Evolutionary conservation across 495 filamentous ascomycete genomes (phyloP).

Genomic region (Talaromyces stipitatus): DNA sequence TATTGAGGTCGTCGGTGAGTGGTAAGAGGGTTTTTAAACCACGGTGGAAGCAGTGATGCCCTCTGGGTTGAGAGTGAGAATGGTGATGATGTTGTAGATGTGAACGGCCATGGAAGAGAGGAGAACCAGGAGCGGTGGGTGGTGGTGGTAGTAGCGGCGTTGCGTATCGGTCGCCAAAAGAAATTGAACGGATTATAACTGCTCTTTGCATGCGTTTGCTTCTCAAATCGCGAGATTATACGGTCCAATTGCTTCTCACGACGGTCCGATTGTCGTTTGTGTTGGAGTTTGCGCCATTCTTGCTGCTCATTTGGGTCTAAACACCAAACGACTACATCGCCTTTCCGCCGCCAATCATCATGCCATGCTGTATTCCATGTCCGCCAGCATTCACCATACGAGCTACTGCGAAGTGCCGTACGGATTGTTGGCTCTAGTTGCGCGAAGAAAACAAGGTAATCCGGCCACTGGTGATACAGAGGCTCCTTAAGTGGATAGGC

Average conservation of each 20-base stretch:
- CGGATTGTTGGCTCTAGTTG: constrained; percentile 48
- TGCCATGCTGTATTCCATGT: constrained; percentile 77
- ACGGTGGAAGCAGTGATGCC: not conserved
- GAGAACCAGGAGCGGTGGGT: not conserved
- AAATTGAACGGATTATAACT: not conserved
- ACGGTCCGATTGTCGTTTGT: constrained; percentile 13
- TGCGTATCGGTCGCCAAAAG: constrained; percentile 7
- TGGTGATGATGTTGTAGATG: not conserved
- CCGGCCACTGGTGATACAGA: constrained; percentile 41
- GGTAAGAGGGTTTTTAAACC: not conserved
- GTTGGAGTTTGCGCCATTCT: constrained; percentile 11
- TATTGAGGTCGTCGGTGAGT: not conserved
- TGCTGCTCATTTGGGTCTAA: constrained; percentile 31
- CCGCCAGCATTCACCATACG: constrained; percentile 62
- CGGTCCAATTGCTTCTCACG: constrained; percentile 32
- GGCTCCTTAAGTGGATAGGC: not conserved
- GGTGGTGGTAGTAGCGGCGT: not conserved
- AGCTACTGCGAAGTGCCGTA: constrained; percentile 41
- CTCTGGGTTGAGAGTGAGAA: constrained; percentile 18
- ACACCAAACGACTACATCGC: constrained; percentile 84
- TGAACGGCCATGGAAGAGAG: constrained; percentile 5
- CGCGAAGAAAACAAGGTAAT: constrained; percentile 59
- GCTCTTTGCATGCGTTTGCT: constrained; percentile 9
- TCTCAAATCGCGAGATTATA: constrained; percentile 22
- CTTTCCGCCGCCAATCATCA: constrained; percentile 77